These are phyloP conservation scores for Lactarius deliciosus DNA, from an alignment of 768 basidiomycete species.

Conservation along the genomic window DNA sequence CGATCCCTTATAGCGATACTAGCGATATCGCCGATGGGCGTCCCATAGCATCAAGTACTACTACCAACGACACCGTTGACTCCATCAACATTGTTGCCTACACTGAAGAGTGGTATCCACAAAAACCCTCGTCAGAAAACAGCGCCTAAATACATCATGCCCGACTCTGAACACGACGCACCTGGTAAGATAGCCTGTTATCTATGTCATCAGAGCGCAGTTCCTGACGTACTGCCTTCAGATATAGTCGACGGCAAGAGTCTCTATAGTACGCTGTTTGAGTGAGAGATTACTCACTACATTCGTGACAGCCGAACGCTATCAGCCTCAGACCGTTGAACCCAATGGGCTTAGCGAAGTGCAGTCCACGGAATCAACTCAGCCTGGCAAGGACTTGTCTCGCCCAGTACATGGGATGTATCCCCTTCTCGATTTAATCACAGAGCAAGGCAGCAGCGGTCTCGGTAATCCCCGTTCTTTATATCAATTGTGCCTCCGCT, in stretches of 20 bases:
- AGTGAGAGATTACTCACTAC: not conserved
- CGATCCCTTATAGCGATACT: not conserved
- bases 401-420: conserved; percentile 44
- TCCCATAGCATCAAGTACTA: not conserved
- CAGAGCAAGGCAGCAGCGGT: conserved; percentile 50
- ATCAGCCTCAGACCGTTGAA: not conserved
- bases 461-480: conserved; percentile 40
- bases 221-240: not conserved
- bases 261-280: not conserved
- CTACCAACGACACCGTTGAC: no score
- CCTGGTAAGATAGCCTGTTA: not conserved
- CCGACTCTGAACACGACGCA: not conserved
- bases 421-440: conserved; percentile 52
- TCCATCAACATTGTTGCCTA: no score
- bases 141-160: not conserved
- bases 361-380: not conserved
- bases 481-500: not conserved
- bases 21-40: not conserved
- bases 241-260: not conserved
- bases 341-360: not conserved
- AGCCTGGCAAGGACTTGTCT: not conserved
- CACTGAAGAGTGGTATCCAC: not conserved
- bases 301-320: not conserved
- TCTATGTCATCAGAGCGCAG: not conserved
- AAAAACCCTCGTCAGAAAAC: not conserved